Base-by-base conservation (phyloP, 2,329 filamentous ascomycete species). In the Thielaviopsis cerberus region DNA sequence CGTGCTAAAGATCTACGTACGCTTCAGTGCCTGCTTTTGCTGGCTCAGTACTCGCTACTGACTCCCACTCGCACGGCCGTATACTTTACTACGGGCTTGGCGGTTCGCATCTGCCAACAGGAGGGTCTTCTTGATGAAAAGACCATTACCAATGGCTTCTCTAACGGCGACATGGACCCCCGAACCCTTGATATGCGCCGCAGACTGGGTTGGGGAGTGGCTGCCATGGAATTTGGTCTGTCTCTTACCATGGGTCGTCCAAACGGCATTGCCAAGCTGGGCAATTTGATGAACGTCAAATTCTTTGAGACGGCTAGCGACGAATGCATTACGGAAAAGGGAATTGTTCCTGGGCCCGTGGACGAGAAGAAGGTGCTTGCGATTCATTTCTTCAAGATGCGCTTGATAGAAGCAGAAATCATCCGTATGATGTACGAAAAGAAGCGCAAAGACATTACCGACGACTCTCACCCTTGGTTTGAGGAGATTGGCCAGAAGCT, bases 361-460 rank as follows among this genome's bases (percentile, higher is more conserved):
- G 88, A 86, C 41, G 77, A 90, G 63, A 88, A 86, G 66, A 98
- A 98, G 69, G 80, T 87, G 64, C 83, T 94, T 25, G 84, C 88
- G 1, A 89, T 96, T 61, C 91, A 98, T 68, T 92, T 94, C 65
- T 89, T 89, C 73, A 91, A 87, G 67, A 94, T 96, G 88, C 79
- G 88, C 58, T 70, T 94, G 59, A 74, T 90, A 13, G 90, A 96
- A 67, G 81, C 90, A 15, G 91, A 97, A 69, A 92, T 96, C 51
- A 79, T 89, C 59, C 80, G 89, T 59, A 84, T 82, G 6, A 74
- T 97, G 0, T 97, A 98, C 67, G 84, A 94, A 64, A 85, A 83
- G 69, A 92, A 92, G 69, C 79, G 84, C 51, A 72, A 81, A 0
- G 83, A 87, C 55, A 90, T 91, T 0, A 80, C 79, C 57, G 80